Base-by-base conservation (phyloP, 1,139 yeast genomes). In the Arxiozyma telluris region DNA sequence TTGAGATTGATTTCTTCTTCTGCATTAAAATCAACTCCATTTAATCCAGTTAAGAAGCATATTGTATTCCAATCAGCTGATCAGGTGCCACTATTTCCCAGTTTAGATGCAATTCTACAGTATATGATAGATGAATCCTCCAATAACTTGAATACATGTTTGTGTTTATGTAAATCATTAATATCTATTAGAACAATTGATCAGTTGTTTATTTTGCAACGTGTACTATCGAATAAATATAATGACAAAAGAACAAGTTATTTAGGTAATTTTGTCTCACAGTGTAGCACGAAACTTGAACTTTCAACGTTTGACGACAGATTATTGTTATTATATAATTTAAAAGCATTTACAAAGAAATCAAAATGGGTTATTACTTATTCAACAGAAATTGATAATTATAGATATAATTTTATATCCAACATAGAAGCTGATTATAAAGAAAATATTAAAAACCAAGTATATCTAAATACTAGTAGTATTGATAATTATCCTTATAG, bases 271-370 rank as follows among this genome's bases (percentile, higher is more conserved):
- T 60, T 55, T 50, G 39, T 62, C 30, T 48, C 50, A 17, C 53
- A 49, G 15, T 58, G 64, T 50, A 39, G 56, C 25, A 41, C 53
- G 9, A 61, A 57, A 48, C 54, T 55, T 43, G 55, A 55, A 47
- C n/a, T 59, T 20, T 59, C 63, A 9, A 57, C 55, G 34, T 59
- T 61, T 53, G 60, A 62, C 12, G 62, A 62, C 38, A 58, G 60
- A 41, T 58, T 55, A 25, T 50, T 49, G 15, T 48, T 63, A 8
- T 57, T 65, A 59, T 49, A 53, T 9, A 56, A 58, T 47, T 52
- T 62, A 9, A 51, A 44, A n/a, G 7, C n/a, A 30, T 43, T 43
- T 34, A 30, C 22, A 4, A 9, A 15, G n/a, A 49, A n/a, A 27
- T 49, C 51, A 7, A 27, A 49, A 22, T 49, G 51, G 51, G 27